Conservation (phyloP, 352 stramenopile species). For the Pythium aquatile region DNA sequence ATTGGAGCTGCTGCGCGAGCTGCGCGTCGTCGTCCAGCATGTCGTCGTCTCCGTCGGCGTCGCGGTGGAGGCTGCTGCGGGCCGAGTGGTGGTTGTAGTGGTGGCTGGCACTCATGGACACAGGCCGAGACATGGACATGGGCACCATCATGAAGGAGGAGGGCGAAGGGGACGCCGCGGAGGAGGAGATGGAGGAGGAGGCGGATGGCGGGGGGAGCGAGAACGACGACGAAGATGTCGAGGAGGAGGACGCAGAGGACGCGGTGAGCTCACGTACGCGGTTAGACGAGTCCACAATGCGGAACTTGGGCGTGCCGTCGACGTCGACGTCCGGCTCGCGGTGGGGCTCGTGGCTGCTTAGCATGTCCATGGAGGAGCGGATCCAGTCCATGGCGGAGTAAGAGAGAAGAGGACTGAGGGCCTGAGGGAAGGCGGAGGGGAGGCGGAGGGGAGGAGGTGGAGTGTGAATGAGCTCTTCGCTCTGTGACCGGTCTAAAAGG, state of each 20-base stretch:
- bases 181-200: not conserved
- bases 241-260: constrained; percentile 3
- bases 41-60: constrained; percentile 18
- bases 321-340: constrained; percentile 24
- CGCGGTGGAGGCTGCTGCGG: constrained; percentile 2
- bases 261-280: constrained; percentile 64
- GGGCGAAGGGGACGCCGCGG: not conserved
- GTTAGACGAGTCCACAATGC: constrained; percentile 71
- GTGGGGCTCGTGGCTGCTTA: constrained; percentile 9
- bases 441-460: not conserved
- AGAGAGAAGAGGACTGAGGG: not conserved
- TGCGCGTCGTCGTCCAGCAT: constrained; percentile 53
- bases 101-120: constrained; percentile 8
- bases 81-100: constrained; percentile 14
- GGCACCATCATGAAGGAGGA: constrained; percentile 12
- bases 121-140: constrained; percentile 15
- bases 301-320: constrained; percentile 50
- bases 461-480: constrained; percentile 6
- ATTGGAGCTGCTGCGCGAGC: constrained; percentile 69
- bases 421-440: not conserved
- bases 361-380: constrained; percentile 16
- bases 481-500: constrained; percentile 4
- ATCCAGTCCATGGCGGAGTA: constrained; percentile 25
- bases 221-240: constrained; percentile 1
- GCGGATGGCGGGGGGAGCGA: not conserved